These are phyloP conservation scores for Tulasnella sp. DNA, from an alignment of 768 basidiomycete genomes.

Conservation along the genomic window DNA sequence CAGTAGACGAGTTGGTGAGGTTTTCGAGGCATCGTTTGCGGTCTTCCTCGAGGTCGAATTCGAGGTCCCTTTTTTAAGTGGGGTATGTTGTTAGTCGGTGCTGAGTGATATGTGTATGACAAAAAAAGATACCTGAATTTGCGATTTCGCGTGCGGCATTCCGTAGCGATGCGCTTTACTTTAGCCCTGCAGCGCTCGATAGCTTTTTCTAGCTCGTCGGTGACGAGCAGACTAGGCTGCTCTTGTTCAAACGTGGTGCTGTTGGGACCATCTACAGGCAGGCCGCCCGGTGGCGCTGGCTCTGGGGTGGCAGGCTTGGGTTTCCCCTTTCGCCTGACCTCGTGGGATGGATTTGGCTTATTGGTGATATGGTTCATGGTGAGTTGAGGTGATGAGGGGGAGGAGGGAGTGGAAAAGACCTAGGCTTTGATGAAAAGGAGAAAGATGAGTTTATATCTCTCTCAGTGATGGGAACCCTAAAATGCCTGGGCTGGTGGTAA, in stretches of 20 bases:
- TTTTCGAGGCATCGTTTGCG: slow-evolving; percentile 43
- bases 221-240: slow-evolving; percentile 45
- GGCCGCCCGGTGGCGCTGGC: not conserved
- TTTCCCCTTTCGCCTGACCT: not conserved
- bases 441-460: not conserved
- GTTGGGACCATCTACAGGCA: slow-evolving; percentile 2
- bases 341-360: not conserved
- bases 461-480: not conserved
- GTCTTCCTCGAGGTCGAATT: slow-evolving; percentile 53
- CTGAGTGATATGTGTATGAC: not conserved
- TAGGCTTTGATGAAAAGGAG: not conserved
- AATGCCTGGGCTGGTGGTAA: not conserved
- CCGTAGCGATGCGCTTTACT: slow-evolving; percentile 46
- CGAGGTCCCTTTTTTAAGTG: slow-evolving; percentile 44
- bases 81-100: not conserved
- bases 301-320: not conserved
- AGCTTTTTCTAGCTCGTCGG: slow-evolving; percentile 48
- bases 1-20: slow-evolving; percentile 34
- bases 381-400: not conserved
- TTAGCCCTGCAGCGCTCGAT: slow-evolving; percentile 46
- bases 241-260: slow-evolving; percentile 8
- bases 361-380: not conserved
- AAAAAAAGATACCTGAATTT: slow-evolving; percentile 49
- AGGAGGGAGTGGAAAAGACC: not conserved
- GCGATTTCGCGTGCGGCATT: slow-evolving; percentile 49